These are phyloP conservation scores for Colletotrichum abscissum DNA, from an alignment of 2,329 filamentous ascomycete genomes.

Conservation along the genomic window DNA sequence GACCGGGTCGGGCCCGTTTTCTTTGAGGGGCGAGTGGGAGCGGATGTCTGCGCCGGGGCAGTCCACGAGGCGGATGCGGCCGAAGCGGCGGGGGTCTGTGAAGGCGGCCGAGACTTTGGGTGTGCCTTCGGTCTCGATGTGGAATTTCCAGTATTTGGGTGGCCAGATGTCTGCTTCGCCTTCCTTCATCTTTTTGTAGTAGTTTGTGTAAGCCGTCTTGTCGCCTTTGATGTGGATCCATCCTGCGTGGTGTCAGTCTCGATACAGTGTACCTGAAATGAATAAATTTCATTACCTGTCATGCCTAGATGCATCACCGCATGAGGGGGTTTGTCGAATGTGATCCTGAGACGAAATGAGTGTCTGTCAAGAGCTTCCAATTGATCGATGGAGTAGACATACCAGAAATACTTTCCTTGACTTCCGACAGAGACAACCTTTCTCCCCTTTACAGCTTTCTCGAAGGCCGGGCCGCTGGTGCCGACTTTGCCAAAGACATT, in stretches of 20 bases:
- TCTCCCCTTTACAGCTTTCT: constrained; percentile 79
- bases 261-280: background rate
- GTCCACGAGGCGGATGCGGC: constrained; percentile 83
- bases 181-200: constrained; percentile 78
- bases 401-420: constrained; percentile 98
- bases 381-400: constrained; percentile 24
- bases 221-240: constrained; percentile 91
- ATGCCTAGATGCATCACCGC: constrained; percentile 89
- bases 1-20: constrained; percentile 95
- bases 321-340: constrained; percentile 81
- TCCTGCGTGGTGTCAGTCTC: constrained; percentile 50
- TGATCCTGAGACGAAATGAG: constrained; percentile 47
- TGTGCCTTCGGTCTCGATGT: constrained; percentile 71
- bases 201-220: constrained; percentile 81
- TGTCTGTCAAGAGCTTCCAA: no score
- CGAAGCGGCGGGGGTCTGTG: constrained; percentile 84
- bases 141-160: constrained; percentile 90
- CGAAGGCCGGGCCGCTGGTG: constrained; percentile 80
- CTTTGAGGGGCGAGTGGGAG: constrained; percentile 80
- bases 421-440: constrained; percentile 77
- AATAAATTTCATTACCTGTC: constrained; percentile 57
- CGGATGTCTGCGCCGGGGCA: constrained; percentile 82
- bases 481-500: constrained; percentile 94
- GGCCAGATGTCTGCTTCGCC: constrained; percentile 79
- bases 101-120: constrained; percentile 76